Base-by-base conservation (phyloP, 2,329 filamentous ascomycete species). In the Aspergillus novofumigatus region DNA sequence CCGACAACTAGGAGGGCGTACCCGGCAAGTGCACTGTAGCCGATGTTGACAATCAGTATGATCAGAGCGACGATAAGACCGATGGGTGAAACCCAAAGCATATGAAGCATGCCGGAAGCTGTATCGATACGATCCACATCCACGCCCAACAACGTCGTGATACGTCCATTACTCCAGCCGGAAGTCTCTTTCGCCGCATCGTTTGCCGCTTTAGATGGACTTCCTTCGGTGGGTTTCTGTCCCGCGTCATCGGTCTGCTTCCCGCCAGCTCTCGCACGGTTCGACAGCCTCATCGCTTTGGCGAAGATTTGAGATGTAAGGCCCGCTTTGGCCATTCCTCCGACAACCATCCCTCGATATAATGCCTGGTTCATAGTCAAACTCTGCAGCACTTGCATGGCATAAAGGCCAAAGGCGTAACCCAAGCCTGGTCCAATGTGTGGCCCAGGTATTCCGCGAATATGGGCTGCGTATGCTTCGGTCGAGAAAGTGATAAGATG, bases 51-150 rank as follows among this genome's bases (percentile, higher is more conserved):
- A 32, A 96, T 68, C 2, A 99, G 83, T 11, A 97, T 78, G 21
- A 88, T 82, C 14, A 97, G 81, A 0, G 92, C 94, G 62, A 97
- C 80, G 51, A 94, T 70, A 57, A 92, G 87, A 25, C 88, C 81
- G 42, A 97, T 78, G 0, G 93, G 92, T 0, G 91, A 85, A 1
- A 90, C 91, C 94, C 94, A 99, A 23, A 90, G 80, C 77, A 97
- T 84, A 72, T 99, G 94, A 74, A 97, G 93, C 73, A 97, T 83
- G 45, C 90, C 91, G 42, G 85, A 91, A 1, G 92, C 92, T 69
- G 92, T 89, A 67, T 97, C 92, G 59, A 99, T 81, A 63, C 93
- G 91, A 73, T 96, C 95, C 0, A 92, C 95, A 70, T 97, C 93
- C 48, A 94, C 91, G 59, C 91, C 93, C 92, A 97, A 97, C 65